Evolutionary conservation across 176 grass and related monocot genomes (phyloP), one percentile per base, ranked within the genome.

Genomic region (Metroxylon sagu): DNA sequence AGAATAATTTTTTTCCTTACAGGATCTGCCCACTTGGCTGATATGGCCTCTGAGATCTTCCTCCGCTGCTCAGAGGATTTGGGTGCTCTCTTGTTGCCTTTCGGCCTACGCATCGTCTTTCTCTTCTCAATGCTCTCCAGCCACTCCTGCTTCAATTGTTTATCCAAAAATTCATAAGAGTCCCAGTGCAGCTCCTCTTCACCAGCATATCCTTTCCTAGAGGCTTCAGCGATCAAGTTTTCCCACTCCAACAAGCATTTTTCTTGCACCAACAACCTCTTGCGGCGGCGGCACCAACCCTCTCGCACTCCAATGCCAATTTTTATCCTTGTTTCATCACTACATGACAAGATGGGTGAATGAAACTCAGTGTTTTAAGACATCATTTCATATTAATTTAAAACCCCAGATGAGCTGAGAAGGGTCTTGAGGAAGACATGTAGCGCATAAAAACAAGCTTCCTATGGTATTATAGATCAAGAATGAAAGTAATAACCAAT

Each of bases 11-110:
- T 39, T 43, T 35, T 10, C 8, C 72, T 85, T 81, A 97, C 87
- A 67, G 65, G 58, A 88, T 97, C 81, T 67, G 85, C 64, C 92
- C 92, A 97, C 67, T 97, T 97, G 3, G 87, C 87, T 16, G 80
- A 73, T 70, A 97, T 88, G 50, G 92, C 67, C 72, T 91, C 87
- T 29, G 92, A 80, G 77, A 97, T 91, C 85, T 88, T 97, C 49
- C 60, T 95, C 50, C 80, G 80, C 66, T 91, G 92, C 58, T 87
- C 92, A 56, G 53, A 74, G 52, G 87, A 82, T 71, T 91, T 87
- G 79, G 86, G 86, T 52, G 83, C 81, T 59, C 87, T 73, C 64
- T 61, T 85, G 58, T 74, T 78, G 64, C 65, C 76, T 48, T 73
- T 85, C 29, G 69, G 76, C 35, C 65, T 75, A 25, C 57, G 66